Conservation (phyloP, 192 early-diverging fungal species). For the Linnemannia elongata region DNA sequence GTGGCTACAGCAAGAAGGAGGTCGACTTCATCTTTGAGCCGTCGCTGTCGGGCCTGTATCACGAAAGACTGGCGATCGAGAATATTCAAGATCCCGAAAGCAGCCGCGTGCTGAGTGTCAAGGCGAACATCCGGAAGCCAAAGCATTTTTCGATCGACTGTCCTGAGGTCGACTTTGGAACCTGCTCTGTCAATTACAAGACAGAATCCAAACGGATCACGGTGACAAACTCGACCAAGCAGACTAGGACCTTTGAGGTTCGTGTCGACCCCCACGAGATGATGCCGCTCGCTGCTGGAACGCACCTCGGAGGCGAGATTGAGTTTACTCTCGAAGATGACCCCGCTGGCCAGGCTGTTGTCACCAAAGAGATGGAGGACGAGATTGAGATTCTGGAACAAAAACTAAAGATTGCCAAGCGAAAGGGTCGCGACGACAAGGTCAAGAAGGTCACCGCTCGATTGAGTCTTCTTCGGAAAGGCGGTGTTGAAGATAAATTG, state of each 20-base stretch:
- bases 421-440: constrained; percentile 92
- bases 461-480: constrained; percentile 76
- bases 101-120: constrained; percentile 84
- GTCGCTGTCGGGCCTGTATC: constrained; percentile 87
- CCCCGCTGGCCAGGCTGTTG: constrained; percentile 63
- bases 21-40: constrained; percentile 95
- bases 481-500: constrained; percentile 40
- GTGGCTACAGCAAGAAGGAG: constrained; percentile 91
- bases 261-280: constrained; percentile 80
- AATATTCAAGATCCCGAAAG: constrained; percentile 91
- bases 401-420: constrained; percentile 95
- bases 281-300: constrained; percentile 38
- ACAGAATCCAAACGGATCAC: constrained; percentile 73
- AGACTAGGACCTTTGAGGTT: constrained; percentile 84
- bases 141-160: constrained; percentile 89
- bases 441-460: constrained; percentile 84
- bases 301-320: constrained; percentile 71
- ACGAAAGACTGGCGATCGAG: constrained; percentile 88
- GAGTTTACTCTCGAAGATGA: constrained; percentile 76
- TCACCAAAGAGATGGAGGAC: constrained; percentile 86
- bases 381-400: constrained; percentile 97
- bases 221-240: constrained; percentile 87
- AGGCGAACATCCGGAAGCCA: constrained; percentile 91
- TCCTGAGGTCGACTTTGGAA: constrained; percentile 81
- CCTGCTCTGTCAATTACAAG: constrained; percentile 70